A percentile compares a stretch with the other conserved stretches of the same genome.
Evolutionary conservation across 1,284 basidiomycete genomes (phyloP).

Genomic region (Bondarzewia mesenterica): DNA sequence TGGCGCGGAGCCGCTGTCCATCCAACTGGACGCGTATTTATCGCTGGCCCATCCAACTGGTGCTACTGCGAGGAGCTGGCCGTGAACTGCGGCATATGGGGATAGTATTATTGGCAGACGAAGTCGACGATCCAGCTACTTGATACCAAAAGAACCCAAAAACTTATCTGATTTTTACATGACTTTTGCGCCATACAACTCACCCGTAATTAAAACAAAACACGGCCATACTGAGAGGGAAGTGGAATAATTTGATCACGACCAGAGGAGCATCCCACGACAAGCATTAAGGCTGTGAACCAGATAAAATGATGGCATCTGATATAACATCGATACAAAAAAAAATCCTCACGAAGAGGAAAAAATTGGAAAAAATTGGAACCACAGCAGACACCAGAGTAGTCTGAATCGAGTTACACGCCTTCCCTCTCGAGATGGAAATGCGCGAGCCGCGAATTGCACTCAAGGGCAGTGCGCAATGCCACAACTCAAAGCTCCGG

Average conservation of each 20-base stretch:
- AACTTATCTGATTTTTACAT: background rate
- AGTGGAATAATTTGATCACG: too few species aligned
- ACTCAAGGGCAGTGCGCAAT: slow-evolving; percentile 31
- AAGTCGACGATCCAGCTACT: background rate
- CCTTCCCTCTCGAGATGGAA: slow-evolving; percentile 12
- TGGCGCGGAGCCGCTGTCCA: slow-evolving; percentile 9
- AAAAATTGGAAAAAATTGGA: slow-evolving; percentile 18
- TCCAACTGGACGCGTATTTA: slow-evolving; percentile 10
- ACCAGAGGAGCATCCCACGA: too few species aligned
- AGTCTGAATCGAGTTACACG: slow-evolving; percentile 51
- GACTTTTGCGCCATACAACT: background rate
- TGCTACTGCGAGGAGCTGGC: slow-evolving; percentile 1
- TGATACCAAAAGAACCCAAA: too few species aligned
- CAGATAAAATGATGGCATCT: background rate
- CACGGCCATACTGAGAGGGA: too few species aligned
- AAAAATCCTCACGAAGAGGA: slow-evolving; percentile 19
- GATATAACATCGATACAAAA: background rate
- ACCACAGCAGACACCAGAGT: slow-evolving; percentile 37
- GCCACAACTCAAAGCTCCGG: slow-evolving; percentile 1
- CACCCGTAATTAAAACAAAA: background rate
- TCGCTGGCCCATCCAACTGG: slow-evolving; percentile 14
- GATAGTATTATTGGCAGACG: background rate
- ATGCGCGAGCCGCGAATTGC: slow-evolving; percentile 39
- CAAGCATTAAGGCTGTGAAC: too few species aligned
- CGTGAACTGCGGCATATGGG: background rate